Base-by-base conservation (phyloP, 139 green algal genomes). In the Chlorella sp. region DNA sequence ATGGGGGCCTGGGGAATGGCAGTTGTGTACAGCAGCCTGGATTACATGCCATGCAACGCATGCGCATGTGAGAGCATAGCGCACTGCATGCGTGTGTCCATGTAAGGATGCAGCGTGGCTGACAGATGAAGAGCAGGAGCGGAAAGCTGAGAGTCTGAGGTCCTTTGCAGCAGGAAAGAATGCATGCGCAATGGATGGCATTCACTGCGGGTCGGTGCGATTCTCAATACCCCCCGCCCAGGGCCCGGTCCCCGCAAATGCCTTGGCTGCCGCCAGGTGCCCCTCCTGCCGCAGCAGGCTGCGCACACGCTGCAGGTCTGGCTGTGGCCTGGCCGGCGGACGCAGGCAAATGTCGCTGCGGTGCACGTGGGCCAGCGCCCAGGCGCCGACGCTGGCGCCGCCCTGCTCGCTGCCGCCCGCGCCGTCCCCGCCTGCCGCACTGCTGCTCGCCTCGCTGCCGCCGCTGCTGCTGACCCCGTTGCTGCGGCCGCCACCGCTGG, bases 281-380 rank as follows among this genome's bases (percentile, higher is more conserved):
- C 79, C 79, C 51, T 84, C 79, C 79, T 79, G 38, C 79, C 58
- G 42, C 51, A 55, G 9, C 42, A 83, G 41, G 60, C 45, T 70
- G 38, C 77, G 60, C 27, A 83, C 46, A 31, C 67, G 46, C 11
- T 35, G 51, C 35, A 31, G 46, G 50, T 83, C 70, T n/a, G 70
- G 70, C 45, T 77, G 70, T 1, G 77, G 70, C 40, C 43, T 35
- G 2, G 45, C 5, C 53, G 63, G 38, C n/a, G 58, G 65, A 8
- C 31, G 53, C 40, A 83, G 45, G 7, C 15, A 33, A 31, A 83
- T 50, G 15, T 74, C 45, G 11, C 70, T 74, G 42, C 77, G 70
- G 48, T 83, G 77, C 27, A 83, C 41, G 62, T 83, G 77, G 1
- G 38, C 31, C 43, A 73, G 25, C 33, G 46, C 50, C 33, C 65